Evolutionary conservation across 1,284 basidiomycete species (phyloP).

Genomic region (Moesziomyces antarcticus): DNA sequence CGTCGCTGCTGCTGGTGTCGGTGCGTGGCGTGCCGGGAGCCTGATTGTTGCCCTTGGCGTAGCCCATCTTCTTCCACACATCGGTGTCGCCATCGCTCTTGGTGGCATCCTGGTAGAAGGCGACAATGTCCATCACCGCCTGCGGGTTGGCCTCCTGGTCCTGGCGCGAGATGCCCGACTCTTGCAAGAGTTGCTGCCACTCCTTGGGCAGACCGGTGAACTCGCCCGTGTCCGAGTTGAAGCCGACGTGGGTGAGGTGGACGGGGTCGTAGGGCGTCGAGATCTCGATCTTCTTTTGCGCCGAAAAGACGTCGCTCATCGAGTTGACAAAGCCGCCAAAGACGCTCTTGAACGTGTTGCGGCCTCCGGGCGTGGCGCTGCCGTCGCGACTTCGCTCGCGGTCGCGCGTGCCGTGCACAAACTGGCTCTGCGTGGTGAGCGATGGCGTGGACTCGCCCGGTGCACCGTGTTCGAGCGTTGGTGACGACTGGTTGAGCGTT

Average conservation of each 20-base stretch:
- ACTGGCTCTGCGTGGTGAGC: constrained; percentile 46
- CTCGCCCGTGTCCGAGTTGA: constrained; percentile 98
- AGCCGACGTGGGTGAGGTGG: constrained; percentile 98
- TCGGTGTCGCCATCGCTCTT: constrained; percentile 64
- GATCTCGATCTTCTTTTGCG: constrained; percentile 88
- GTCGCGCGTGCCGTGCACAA: constrained; percentile 36
- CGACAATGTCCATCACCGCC: constrained; percentile 98
- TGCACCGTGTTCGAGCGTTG: constrained; percentile 22
- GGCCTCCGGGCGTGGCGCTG: constrained; percentile 34
- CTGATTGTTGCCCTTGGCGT: constrained; percentile 44
- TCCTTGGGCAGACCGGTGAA: constrained; percentile 91
- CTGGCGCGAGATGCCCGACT: constrained; percentile 90
- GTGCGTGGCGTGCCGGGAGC: constrained; percentile 32
- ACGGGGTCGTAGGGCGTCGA: constrained; percentile 98
- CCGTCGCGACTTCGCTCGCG: constrained; percentile 47
- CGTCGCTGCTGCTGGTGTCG: constrained; percentile 41
- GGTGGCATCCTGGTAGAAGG: constrained; percentile 87
- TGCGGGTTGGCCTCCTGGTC: constrained; percentile 99
- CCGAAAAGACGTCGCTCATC: constrained; percentile 77
- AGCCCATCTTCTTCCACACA: constrained; percentile 68
- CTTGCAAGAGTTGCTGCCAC: constrained; percentile 97
- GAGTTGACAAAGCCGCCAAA: constrained; percentile 68
- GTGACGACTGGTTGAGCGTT: constrained; percentile 38
- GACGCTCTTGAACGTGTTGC: constrained; percentile 66
- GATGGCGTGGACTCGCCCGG: constrained; percentile 15